These are phyloP conservation scores for Fusarium penzigii DNA, from an alignment of 2,329 filamentous ascomycete genomes.

Conservation along the genomic window DNA sequence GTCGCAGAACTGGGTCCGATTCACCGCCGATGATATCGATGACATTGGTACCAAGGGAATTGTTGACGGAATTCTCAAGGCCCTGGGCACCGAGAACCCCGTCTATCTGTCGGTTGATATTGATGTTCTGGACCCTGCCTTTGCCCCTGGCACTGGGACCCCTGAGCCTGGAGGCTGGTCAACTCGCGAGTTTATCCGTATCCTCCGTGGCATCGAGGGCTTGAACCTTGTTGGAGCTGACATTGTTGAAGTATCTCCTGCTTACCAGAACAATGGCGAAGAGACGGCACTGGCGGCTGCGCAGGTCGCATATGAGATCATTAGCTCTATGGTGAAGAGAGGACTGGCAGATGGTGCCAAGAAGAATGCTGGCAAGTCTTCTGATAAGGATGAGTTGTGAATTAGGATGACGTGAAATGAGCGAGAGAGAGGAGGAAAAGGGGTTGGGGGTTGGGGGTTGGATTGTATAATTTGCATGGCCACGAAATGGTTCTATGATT, in stretches of 20 bases:
- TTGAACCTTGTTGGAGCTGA: conserved; percentile 71
- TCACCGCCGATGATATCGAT: conserved; percentile 83
- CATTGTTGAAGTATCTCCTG: conserved; percentile 78
- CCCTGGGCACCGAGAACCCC: conserved; percentile 71
- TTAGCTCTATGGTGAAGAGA: conserved; percentile 72
- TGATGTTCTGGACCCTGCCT: conserved; percentile 80
- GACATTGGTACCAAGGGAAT: conserved; percentile 70
- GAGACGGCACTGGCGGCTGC: conserved; percentile 81
- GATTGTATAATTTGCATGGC: no score
- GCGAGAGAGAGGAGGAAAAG: no score
- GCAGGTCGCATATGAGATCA: conserved; percentile 82
- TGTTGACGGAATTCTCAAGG: conserved; percentile 73
- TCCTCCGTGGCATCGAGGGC: conserved; percentile 67
- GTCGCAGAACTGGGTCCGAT: conserved; percentile 75
- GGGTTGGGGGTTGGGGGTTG: no score
- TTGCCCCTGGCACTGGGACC: conserved; percentile 73
- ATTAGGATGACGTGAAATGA: no score
- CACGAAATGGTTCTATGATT: no score
- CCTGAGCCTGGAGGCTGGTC: conserved; percentile 78
- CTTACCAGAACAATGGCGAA: conserved; percentile 80
- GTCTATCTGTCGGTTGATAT: conserved; percentile 86
- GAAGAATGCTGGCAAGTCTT: conserved; percentile 27
- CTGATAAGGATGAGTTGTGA: conserved; percentile 39
- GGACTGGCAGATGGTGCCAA: conserved; percentile 41
- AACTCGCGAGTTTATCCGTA: conserved; percentile 71